Conservation (phyloP, 2,329 filamentous ascomycete genomes). For the Colletotrichum lupini region DNA sequence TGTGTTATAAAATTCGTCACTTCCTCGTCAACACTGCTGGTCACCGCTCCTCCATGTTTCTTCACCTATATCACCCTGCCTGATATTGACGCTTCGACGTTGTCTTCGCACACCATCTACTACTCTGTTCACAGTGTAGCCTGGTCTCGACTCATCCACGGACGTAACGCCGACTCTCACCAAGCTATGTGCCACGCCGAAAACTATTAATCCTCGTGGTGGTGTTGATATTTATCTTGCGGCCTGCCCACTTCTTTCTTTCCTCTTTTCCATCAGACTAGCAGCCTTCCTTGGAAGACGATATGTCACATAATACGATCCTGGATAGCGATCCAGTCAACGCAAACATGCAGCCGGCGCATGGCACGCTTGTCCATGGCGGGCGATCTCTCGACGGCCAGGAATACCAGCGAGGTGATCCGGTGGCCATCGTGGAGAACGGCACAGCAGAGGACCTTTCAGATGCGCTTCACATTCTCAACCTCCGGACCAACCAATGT, state of each 20-base stretch:
- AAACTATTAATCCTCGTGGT: neutral
- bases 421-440: slow-evolving; percentile 30
- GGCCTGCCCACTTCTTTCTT: neutral
- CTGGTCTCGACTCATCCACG: neutral
- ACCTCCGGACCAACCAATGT: slow-evolving; percentile 26
- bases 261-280: neutral
- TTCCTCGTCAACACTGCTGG: slow-evolving; percentile 5
- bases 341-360: slow-evolving; percentile 29
- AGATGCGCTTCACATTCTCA: slow-evolving; percentile 28
- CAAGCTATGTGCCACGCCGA: slow-evolving; percentile 18
- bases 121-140: neutral
- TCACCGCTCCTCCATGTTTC: neutral
- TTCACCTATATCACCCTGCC: slow-evolving; percentile 1
- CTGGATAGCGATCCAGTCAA: slow-evolving; percentile 2
- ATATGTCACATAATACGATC: neutral
- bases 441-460: slow-evolving; percentile 16
- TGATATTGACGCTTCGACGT: neutral
- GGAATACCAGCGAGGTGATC: slow-evolving; percentile 27
- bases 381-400: slow-evolving; percentile 31
- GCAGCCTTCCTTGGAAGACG: neutral
- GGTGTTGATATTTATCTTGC: slow-evolving; percentile 7
- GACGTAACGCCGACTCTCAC: neutral
- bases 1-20: slow-evolving; percentile 31
- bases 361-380: slow-evolving; percentile 30
- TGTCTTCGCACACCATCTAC: neutral